Evolutionary conservation across 1,284 basidiomycete species (phyloP).

Genomic region (Tilletia caries): DNA sequence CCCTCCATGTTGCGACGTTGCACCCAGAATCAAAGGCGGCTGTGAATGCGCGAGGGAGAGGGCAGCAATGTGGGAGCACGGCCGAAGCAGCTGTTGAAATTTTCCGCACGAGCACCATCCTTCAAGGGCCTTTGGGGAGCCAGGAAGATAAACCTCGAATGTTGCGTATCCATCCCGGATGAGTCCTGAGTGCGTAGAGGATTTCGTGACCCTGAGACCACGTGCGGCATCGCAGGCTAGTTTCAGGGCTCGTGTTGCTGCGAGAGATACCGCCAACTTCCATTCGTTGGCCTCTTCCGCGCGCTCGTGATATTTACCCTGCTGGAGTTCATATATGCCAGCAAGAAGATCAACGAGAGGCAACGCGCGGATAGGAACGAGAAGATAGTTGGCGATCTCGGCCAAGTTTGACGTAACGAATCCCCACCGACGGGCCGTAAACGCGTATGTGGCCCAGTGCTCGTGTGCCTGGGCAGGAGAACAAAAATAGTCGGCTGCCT

Average conservation of each 20-base stretch:
- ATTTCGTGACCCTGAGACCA: background rate
- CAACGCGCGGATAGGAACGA: background rate
- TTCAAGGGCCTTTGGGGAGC: background rate
- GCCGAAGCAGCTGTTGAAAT: background rate
- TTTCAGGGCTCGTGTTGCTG: background rate
- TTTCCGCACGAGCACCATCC: background rate
- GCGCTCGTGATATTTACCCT: background rate
- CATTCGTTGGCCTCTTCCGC: background rate
- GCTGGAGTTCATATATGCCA: background rate
- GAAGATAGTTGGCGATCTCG: background rate
- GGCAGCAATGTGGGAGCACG: background rate
- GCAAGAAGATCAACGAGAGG: background rate
- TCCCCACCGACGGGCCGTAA: background rate
- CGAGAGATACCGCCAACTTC: background rate
- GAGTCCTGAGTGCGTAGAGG: too few relatives aligned
- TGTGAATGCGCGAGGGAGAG: background rate
- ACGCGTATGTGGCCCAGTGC: background rate
- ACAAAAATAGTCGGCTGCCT: background rate
- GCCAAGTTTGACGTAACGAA: slow-evolving; percentile 2
- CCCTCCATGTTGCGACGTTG: background rate
- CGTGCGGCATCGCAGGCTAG: background rate
- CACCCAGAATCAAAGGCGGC: background rate
- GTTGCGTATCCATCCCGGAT: too few relatives aligned
- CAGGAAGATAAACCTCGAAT: background rate
- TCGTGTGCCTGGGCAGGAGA: background rate